phyloP scores from a whole-genome alignment of 2,329 filamentous ascomycete genomes.

The Ciborinia camelliae region DNA sequence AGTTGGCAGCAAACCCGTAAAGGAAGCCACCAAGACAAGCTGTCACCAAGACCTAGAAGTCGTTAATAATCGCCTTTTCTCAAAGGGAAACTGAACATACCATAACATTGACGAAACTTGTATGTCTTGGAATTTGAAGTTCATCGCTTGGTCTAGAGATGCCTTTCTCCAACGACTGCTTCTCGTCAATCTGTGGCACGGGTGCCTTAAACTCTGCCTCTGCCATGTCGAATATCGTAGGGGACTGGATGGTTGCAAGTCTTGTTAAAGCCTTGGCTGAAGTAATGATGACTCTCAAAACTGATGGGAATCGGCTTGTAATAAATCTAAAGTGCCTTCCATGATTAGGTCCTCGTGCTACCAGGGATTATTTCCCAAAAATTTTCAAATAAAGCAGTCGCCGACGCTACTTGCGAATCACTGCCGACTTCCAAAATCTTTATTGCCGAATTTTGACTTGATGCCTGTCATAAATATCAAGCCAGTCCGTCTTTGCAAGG shows the following conservation, averaged over 20 bases:
- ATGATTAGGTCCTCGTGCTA: not conserved
- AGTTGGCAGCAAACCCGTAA: constrained; percentile 10
- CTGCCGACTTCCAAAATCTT: not conserved
- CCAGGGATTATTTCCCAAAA: not conserved
- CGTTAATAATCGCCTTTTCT: not conserved
- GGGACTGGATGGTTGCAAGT: not conserved
- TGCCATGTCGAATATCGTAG: not conserved
- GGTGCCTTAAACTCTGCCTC: not conserved
- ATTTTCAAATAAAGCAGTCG: not conserved
- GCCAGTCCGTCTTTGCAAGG: not conserved
- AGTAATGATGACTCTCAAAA: not conserved
- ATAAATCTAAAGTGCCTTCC: not conserved
- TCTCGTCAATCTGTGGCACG: not conserved
- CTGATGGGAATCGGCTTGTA: not conserved
- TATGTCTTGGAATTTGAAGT: constrained; percentile 11
- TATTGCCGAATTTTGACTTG: not conserved
- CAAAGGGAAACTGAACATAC: not conserved
- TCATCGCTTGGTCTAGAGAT: not conserved
- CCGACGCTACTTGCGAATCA: not conserved
- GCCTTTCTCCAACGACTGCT: not conserved
- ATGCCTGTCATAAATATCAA: not conserved
- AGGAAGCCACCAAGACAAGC: constrained; percentile 15
- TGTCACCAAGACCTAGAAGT: constrained; percentile 7
- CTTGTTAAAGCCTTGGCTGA: not conserved
- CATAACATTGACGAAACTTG: constrained; percentile 14